A percentile compares a stretch with the other conserved stretches of the same genome.
Evolutionary conservation across 2,329 filamentous ascomycete species (phyloP).

Genomic region (Pseudogymnoascus sp.): DNA sequence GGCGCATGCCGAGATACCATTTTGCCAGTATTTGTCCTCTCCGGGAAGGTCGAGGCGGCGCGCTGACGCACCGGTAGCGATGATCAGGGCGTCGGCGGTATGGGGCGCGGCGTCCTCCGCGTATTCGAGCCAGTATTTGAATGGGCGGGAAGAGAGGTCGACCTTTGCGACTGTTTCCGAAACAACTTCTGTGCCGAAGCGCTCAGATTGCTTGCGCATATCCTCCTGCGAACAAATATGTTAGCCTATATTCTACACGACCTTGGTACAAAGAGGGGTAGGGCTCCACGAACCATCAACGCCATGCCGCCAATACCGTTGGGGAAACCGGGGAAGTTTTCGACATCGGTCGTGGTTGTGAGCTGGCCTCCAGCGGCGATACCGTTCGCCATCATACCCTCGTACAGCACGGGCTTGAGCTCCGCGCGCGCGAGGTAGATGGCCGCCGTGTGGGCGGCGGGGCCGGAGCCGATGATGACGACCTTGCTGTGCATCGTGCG

Average conservation of each 20-base stretch:
- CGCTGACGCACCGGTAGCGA: constrained; percentile 92
- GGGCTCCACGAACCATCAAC: constrained; percentile 53
- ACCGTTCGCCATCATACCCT: constrained; percentile 95
- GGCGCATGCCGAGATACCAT: constrained; percentile 89
- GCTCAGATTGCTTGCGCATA: constrained; percentile 86
- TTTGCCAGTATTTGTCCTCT: constrained; percentile 96
- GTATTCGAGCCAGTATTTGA: constrained; percentile 91
- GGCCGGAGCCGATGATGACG: constrained; percentile 90
- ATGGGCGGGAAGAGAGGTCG: constrained; percentile 75
- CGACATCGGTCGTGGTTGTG: constrained; percentile 95
- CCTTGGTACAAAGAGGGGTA: not conserved
- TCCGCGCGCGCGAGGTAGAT: constrained; percentile 94
- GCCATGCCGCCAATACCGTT: constrained; percentile 77
- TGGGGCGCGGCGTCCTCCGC: constrained; percentile 67
- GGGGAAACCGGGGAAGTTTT: constrained; percentile 96
- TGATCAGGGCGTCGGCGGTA: constrained; percentile 87
- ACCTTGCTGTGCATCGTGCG: constrained; percentile 84
- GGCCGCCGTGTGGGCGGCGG: constrained; percentile 93
- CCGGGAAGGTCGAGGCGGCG: constrained; percentile 73
- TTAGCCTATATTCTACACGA: not conserved
- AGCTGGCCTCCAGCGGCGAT: constrained; percentile 94
- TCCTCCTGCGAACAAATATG: constrained; percentile 43
- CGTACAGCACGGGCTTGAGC: constrained; percentile 86
- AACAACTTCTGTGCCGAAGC: constrained; percentile 88
- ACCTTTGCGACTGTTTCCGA: constrained; percentile 86